phyloP scores from a whole-genome alignment of 305 asterid genomes.

The Euphrasia arctica region DNA sequence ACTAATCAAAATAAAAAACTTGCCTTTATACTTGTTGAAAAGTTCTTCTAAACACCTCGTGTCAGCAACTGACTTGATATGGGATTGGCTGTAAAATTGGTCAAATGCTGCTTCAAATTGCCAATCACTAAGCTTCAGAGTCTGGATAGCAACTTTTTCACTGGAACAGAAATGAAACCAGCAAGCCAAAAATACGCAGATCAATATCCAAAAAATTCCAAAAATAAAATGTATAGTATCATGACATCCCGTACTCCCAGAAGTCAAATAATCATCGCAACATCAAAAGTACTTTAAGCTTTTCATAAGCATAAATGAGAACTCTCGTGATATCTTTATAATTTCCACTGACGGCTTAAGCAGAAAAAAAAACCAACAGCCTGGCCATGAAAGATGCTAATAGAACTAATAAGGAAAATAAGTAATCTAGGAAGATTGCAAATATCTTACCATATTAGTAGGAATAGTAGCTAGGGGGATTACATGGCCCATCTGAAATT shows the following conservation, averaged over 20 bases:
- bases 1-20: conserved; percentile 16
- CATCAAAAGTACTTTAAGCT: conserved; percentile 16
- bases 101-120: conserved; percentile 97
- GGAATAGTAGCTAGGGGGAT: not conserved
- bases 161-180: conserved; percentile 36
- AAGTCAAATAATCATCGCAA: conserved; percentile 3
- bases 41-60: conserved; percentile 93
- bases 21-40: conserved; percentile 90
- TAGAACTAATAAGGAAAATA: not conserved
- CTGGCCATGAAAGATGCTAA: not conserved
- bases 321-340: not conserved
- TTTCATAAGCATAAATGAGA: not conserved
- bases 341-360: not conserved
- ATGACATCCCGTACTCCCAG: not conserved
- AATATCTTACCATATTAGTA: not conserved
- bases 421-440: not conserved
- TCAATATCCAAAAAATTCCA: conserved; percentile 16
- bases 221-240: not conserved
- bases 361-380: not conserved
- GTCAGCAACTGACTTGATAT: conserved; percentile 66
- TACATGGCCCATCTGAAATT: no score
- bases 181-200: conserved; percentile 19
- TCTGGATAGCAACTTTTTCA: conserved; percentile 83
- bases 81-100: conserved; percentile 85
- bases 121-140: conserved; percentile 91